Conservation (phyloP, 78 protist genomes). For the Polysphondylium violaceum region DNA sequence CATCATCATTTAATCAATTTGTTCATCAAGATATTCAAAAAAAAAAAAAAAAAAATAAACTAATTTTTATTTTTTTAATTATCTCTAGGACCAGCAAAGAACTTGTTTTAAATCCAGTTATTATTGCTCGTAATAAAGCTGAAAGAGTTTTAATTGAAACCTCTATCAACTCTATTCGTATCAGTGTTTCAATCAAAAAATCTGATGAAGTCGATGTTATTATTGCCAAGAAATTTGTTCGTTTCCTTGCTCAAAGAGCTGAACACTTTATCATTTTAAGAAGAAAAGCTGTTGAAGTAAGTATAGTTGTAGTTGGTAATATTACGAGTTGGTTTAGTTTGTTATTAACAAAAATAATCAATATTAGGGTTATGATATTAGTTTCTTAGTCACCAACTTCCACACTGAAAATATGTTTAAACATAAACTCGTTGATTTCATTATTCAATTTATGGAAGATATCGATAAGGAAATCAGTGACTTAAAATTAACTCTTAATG, state of each 20-base stretch:
- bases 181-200: constrained; percentile 94
- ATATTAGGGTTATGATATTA: constrained; percentile 97
- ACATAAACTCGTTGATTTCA: constrained; percentile 98
- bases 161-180: constrained; percentile 98
- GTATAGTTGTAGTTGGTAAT: background rate
- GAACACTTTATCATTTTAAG: constrained; percentile 96
- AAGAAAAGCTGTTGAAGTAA: constrained; percentile 92
- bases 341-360: background rate
- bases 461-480: constrained; percentile 96
- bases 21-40: background rate
- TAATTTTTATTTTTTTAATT: background rate
- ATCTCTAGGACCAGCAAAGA: constrained; percentile 82
- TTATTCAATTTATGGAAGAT: constrained; percentile 98
- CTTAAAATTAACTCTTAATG: constrained; percentile 93
- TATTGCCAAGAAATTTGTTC: constrained; percentile 92
- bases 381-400: constrained; percentile 97
- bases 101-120: constrained; percentile 93
- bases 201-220: constrained; percentile 96
- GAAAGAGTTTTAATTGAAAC: constrained; percentile 96
- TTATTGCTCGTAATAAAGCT: constrained; percentile 91
- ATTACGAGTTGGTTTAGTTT: background rate
- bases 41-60: no score
- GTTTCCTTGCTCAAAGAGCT: constrained; percentile 98
- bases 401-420: constrained; percentile 96
- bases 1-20: background rate